Percentiles rank a stretch among this genome's conserved stretches.
phyloP scores from a whole-genome alignment of 2,329 filamentous ascomycete species.

The Fusarium sp. region DNA sequence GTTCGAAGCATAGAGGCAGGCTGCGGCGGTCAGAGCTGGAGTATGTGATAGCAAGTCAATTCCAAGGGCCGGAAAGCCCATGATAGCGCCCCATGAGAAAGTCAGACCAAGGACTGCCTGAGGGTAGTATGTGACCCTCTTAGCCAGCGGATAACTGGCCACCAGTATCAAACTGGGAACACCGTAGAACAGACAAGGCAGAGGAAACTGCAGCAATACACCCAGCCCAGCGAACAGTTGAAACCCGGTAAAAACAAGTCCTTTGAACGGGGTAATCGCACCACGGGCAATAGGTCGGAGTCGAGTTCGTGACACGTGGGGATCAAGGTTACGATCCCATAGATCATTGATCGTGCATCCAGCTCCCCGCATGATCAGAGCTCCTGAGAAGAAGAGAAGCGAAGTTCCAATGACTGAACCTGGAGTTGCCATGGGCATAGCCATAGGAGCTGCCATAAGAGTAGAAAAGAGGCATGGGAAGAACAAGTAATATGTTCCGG shows the following conservation, averaged over 20 bases:
- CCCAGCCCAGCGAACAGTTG: conserved; percentile 81
- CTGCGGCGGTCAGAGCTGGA: conserved; percentile 74
- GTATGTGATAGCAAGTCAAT: conserved; percentile 77
- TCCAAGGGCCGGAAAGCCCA: conserved; percentile 88
- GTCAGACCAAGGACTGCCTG: conserved; percentile 86
- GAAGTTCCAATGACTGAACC: conserved; percentile 73
- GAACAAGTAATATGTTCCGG: conserved; percentile 86
- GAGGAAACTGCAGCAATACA: conserved; percentile 81
- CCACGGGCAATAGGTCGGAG: conserved; percentile 84
- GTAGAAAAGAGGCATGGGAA: conserved; percentile 89
- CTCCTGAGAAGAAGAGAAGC: conserved; percentile 79
- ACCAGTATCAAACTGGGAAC: conserved; percentile 82
- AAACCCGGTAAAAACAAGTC: conserved; percentile 77
- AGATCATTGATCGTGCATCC: conserved; percentile 93
- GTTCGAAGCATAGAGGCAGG: conserved; percentile 80
- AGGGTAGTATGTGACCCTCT: conserved; percentile 88
- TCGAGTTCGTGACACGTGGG: conserved; percentile 80
- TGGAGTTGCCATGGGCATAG: conserved; percentile 70
- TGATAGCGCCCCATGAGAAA: conserved; percentile 89
- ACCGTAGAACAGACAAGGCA: conserved; percentile 80
- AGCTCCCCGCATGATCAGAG: conserved; percentile 87
- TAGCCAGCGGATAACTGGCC: conserved; percentile 82
- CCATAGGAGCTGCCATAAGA: conserved; percentile 80
- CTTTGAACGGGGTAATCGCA: conserved; percentile 79
- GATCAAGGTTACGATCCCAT: conserved; percentile 89